These are phyloP conservation scores for Neofusicoccum laricinum DNA, from an alignment of 2,329 filamentous ascomycete species.

Conservation along the genomic window DNA sequence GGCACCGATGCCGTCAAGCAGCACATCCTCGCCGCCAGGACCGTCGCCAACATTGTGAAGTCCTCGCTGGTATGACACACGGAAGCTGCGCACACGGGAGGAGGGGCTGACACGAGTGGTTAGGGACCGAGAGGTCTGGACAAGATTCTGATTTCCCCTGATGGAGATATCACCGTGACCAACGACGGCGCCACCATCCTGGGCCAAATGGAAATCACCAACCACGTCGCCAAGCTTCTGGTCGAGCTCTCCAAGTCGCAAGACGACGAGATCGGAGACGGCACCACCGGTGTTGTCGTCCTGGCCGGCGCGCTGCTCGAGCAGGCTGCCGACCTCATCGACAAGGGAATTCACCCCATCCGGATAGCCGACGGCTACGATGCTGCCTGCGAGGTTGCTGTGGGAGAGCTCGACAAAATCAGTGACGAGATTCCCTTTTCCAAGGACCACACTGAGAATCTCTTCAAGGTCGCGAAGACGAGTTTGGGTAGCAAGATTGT, in stretches of 20 bases:
- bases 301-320: slow-evolving; percentile 91
- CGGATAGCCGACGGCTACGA: slow-evolving; percentile 98
- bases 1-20: slow-evolving; percentile 97
- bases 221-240: slow-evolving; percentile 95
- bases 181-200: slow-evolving; percentile 98
- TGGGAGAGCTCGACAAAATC: slow-evolving; percentile 87
- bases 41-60: slow-evolving; percentile 95
- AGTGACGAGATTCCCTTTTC: slow-evolving; percentile 87
- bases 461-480: slow-evolving; percentile 92
- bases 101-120: neutral
- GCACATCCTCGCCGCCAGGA: slow-evolving; percentile 94
- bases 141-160: slow-evolving; percentile 98
- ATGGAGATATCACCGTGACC: slow-evolving; percentile 98
- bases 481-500: slow-evolving; percentile 98
- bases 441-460: slow-evolving; percentile 74
- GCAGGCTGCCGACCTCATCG: slow-evolving; percentile 95
- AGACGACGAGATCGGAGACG: slow-evolving; percentile 98
- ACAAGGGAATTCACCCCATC: slow-evolving; percentile 99
- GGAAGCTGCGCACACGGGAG: neutral
- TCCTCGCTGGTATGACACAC: slow-evolving; percentile 67
- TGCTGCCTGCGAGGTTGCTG: slow-evolving; percentile 93
- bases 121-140: slow-evolving; percentile 89
- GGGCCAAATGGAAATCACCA: slow-evolving; percentile 96
- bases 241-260: slow-evolving; percentile 98
- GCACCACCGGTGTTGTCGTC: slow-evolving; percentile 96